These are phyloP conservation scores for Dactylellina cionopaga DNA, from an alignment of 2,329 filamentous ascomycete species.

Conservation along the genomic window DNA sequence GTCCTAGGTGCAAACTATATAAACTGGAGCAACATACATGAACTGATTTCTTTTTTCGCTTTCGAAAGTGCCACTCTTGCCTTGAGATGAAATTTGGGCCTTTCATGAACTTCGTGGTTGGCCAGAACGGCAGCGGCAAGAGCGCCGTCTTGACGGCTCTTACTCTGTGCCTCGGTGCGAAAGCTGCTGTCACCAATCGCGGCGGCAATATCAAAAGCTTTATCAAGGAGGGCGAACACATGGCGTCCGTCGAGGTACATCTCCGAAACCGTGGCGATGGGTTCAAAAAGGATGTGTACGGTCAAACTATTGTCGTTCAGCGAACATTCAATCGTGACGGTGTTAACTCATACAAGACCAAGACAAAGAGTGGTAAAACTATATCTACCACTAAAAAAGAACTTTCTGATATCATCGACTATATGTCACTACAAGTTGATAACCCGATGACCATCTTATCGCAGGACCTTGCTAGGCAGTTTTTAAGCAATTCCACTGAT, in stretches of 20 bases:
- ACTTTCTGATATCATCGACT: constrained; percentile 91
- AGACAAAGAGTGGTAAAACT: constrained; percentile 73
- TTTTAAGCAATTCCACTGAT: constrained; percentile 84
- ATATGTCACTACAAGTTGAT: constrained; percentile 91
- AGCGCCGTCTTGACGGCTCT: constrained; percentile 93
- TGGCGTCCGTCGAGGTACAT: constrained; percentile 78
- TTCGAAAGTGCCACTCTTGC: constrained; percentile 78
- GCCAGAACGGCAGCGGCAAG: constrained; percentile 97
- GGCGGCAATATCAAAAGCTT: constrained; percentile 88
- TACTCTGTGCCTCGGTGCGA: constrained; percentile 92
- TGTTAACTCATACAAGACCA: constrained; percentile 85
- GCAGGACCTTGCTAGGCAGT: constrained; percentile 93
- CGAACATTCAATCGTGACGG: constrained; percentile 82
- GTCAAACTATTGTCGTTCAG: constrained; percentile 87
- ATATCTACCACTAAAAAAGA: constrained; percentile 86
- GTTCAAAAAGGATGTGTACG: constrained; percentile 83
- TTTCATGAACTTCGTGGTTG: constrained; percentile 96
- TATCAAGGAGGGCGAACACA: constrained; percentile 87
- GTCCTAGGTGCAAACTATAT: neutral
- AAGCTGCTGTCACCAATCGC: constrained; percentile 90
- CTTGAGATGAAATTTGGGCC: constrained; percentile 87
- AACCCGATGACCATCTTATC: constrained; percentile 96
- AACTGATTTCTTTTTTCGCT: neutral
- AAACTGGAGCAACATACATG: neutral
- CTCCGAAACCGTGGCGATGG: constrained; percentile 93